Evolutionary conservation across 179 eudicot genomes (phyloP), one percentile per base, ranked within the genome.

Genomic region (Gypsophila paniculata): DNA sequence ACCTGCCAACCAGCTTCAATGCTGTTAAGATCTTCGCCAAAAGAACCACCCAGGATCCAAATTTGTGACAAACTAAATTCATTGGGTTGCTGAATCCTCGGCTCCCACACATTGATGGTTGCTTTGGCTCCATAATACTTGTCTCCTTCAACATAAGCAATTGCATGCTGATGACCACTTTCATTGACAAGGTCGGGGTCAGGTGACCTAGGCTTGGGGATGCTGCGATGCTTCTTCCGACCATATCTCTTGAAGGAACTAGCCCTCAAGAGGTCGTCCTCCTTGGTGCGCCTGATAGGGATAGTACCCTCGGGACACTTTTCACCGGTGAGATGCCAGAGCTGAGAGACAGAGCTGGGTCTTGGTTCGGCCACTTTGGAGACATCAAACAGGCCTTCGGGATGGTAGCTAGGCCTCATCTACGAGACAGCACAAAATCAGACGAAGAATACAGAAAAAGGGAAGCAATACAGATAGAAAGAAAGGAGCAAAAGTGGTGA

Each of bases 1-100:
- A n/a, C 99, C 99, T 94, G 99, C 99, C 99, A 94, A 69, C 99
- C 99, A 79, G 99, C 99, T 83, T 94, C 99, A 75, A 94, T 94
- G 79, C 99, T 94, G 85, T 94, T 94, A 69, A 94, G 99, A 84
- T 94, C 99, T 83, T 91, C 85, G 62, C 97, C 99, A 79, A 94
- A 94, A 70, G 99, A 94, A 74, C 99, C 99, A 61, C 99, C 99
- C 74, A 94, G 77, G 19, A 94, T 72, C 99, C 99, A 94, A 69
- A 94, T 81, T 76, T 94, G 99, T 36, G 99, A 94, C 82, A 94
- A 82, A 80, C 97, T 94, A 78, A 94, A 94, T 89, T 94, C 99
- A 70, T 90, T 94, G 9, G 97, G 84, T 82, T 91, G 96, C 81
- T 94, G 99, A 75, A 94, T 91, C 73, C 77, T 80, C 6, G 99